Evolutionary conservation across 2,329 filamentous ascomycete genomes (phyloP), one percentile per base, ranked within the genome.

Genomic region (Fusarium sp.): DNA sequence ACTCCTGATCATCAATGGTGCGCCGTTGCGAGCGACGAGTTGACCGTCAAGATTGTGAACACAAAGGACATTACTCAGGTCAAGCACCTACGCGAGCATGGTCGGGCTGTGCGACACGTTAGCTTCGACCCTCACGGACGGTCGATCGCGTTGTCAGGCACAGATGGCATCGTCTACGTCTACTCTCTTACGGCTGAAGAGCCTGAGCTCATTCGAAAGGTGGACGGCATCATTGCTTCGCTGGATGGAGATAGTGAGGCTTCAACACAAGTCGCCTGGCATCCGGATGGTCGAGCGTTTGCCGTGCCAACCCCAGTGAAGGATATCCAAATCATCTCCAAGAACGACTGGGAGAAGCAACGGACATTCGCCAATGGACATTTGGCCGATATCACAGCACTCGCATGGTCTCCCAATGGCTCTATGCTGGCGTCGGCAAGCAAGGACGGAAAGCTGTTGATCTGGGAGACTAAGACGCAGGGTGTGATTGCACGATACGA

Each of bases 391-490:
- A 92, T 99, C 68, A 98, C 95, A 0, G 93, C 95, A 3, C 84
- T 97, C 39, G 92, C 94, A 39, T 99, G 97, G 97, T 98, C 96
- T 16, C 95, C 95, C 2, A 99, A 99, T 80, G 97, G 97, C 43
- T 94, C 95, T 1, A 87, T 99, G 78, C 87, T 99, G 24, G 95
- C 92, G 11, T 91, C 91, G 20, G 91, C 92, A 18, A 91, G 86
- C 72, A 91, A 90, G 76, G 92, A 93, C 78, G 88, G 89, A 76
- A 94, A 91, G 80, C 84, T 97, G 5, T 81, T 93, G 29, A 86
- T 99, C 4, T 99, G 97, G 97, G 95, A 98, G 79, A 93, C 94
- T 2, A 95, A 93, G 82, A 94, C 94, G 1, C 96, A 98, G 82
- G 94, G 90, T 60, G 88, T 97, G 37, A 84, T 98, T 65, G 92